Base-by-base conservation (phyloP, 331 rosid genomes). In the Rosa hybrid region DNA sequence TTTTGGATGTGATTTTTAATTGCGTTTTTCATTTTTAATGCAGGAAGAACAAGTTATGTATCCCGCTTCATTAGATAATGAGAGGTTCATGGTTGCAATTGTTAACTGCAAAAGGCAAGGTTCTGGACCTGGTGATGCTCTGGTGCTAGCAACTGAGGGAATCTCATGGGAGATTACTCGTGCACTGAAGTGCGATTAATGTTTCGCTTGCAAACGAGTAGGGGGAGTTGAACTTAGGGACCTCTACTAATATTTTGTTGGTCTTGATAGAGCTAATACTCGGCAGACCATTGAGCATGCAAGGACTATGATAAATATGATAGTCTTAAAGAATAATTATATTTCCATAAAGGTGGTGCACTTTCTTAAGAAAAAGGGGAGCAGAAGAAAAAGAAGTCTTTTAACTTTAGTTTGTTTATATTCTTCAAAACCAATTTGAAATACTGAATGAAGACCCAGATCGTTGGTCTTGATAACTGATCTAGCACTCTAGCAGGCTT, bases 11-110 rank as follows among this genome's bases (percentile, higher is more conserved):
- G 9, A 11, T 39, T 25, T 4, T 21, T 12, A 14, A 2, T 59
- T 53, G 8, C 13, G 53, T 25, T 49, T 59, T 23, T 9, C 5
- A 5, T 57, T 51, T 74, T 56, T 62, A 53, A 83, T 78, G 76
- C 90, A 95, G 99, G 99, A 92, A 74, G 99, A 95, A 82, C 98
- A 95, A 81, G 75, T 86, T 80, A 95, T 95, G 90, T 91, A 90
- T 81, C 93, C 91, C 44, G 86, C 96, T 21, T 89, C 98, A 12
- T 81, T 91, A 42, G 93, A 84, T 85, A 89, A 89, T 56, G 97
- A 91, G 87, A 88, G 78, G 72, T 91, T 93, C 85, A 85, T 85
- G 89, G 98, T 95, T 81, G 98, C 96, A 63, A 69, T 95, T 75
- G 92, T 95, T 59, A 83, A 90, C 71, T 89, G 94, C 81, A 86